Evolutionary conservation across 176 grass and related monocot species (phyloP).

Genomic region (Oryza glumipatula): DNA sequence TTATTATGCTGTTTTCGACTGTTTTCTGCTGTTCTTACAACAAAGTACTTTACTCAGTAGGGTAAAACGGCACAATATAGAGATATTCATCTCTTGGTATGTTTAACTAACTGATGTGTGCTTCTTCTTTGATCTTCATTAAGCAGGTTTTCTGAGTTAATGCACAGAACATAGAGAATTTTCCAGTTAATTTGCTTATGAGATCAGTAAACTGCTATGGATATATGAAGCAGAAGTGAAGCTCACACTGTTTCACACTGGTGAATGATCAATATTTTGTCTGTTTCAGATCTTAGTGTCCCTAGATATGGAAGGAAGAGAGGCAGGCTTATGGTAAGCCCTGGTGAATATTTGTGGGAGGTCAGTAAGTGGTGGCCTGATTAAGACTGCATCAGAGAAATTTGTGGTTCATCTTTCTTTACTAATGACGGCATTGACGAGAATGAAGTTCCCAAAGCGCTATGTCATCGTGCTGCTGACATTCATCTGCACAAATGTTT

Average conservation of each 20-base stretch:
- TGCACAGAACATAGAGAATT: background rate
- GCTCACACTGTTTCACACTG: background rate
- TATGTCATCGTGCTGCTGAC: conserved; percentile 76
- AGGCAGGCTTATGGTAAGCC: conserved; percentile 45
- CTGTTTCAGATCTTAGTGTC: conserved; percentile 17
- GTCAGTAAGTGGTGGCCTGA: conserved; percentile 45
- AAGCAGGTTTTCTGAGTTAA: conserved; percentile 31
- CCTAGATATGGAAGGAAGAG: conserved; percentile 33
- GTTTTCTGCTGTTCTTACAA: background rate
- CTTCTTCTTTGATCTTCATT: conserved; percentile 3
- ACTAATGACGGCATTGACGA: conserved; percentile 26
- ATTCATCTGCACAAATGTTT: conserved; percentile 86
- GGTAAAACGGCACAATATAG: background rate
- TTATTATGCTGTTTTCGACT: background rate
- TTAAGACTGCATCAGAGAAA: conserved; percentile 22
- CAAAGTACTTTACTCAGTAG: background rate
- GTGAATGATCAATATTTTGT: conserved; percentile 30
- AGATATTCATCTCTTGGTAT: background rate
- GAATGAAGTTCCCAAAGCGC: conserved; percentile 64
- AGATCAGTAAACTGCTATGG: conserved; percentile 34
- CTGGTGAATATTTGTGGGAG: conserved; percentile 45
- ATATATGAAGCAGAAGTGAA: conserved; percentile 3
- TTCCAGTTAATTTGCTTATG: conserved; percentile 8
- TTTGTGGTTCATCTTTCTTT: background rate
- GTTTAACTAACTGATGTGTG: background rate